Evolutionary conservation across 2,329 filamentous ascomycete genomes (phyloP).

Genomic region (Colletotrichum horii): DNA sequence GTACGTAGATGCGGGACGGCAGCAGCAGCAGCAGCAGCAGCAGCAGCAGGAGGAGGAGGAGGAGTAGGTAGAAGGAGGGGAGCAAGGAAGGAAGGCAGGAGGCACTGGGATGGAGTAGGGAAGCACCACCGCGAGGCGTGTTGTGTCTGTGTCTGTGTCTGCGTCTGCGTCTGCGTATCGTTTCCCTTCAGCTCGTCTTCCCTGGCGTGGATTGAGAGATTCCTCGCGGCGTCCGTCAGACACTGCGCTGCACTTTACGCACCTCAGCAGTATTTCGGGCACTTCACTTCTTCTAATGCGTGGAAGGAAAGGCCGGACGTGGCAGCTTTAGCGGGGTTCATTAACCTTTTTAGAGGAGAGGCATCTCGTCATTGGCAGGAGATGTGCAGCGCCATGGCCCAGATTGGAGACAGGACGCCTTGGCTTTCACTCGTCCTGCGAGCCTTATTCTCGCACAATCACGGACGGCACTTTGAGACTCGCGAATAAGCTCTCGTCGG

Average conservation of each 20-base stretch:
- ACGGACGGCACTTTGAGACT: neutral
- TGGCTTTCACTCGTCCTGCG: neutral
- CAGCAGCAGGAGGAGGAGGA: neutral
- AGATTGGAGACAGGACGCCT: conserved; percentile 1
- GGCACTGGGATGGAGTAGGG: neutral
- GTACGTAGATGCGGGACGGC: neutral
- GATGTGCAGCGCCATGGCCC: conserved; percentile 15
- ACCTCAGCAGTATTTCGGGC: neutral
- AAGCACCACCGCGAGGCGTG: neutral
- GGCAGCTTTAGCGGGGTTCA: conserved; percentile 21
- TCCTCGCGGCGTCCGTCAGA: neutral
- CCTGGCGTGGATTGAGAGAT: neutral
- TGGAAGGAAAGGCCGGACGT: conserved; percentile 18
- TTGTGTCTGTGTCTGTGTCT: neutral
- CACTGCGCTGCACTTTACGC: neutral
- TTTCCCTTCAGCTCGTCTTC: neutral
- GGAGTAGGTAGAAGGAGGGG: neutral
- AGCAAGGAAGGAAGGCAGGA: neutral
- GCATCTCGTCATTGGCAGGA: conserved; percentile 21
- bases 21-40: neutral
- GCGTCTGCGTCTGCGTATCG: neutral
- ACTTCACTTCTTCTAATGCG: neutral
- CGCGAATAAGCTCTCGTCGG: neutral
- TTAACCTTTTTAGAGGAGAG: conserved; percentile 20
- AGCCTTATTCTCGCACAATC: neutral